Base-by-base conservation (phyloP, 768 basidiomycete species). In the Boletus subparvulus region DNA sequence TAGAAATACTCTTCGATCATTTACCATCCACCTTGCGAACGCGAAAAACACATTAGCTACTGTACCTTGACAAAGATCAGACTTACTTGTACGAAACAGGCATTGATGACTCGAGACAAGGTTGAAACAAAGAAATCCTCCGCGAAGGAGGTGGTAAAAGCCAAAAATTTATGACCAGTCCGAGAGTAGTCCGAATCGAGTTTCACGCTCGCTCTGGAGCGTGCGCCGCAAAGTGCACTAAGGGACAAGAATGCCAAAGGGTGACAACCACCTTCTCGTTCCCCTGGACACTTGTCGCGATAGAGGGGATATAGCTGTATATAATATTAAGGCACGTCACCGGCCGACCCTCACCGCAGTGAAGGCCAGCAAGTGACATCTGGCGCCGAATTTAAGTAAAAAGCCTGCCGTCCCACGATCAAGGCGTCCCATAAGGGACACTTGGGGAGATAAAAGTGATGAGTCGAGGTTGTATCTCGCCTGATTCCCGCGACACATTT, bases 401-500 rank as follows among this genome's bases (percentile, higher is more conserved):
- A 4, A 30, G 11, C 1, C 0, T 17, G 9, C 21, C 42, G 0
- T 21, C 33, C 39, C 30, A 13, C 57, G 50, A 58, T 16, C 58
- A 60, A 59, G 59, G 66, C 66, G 41, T 50, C 57, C 60, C 39
- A 14, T 21, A 6, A 6, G 39, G 56, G 53, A 60, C 61, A 36
- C 66, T 40, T 14, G 49, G 66, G 55, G 55, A 42, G 66, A 67
- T 51, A 47, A 55, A 55, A 7, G 54, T 24, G 43, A 14, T 28
- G 26, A 28, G 14, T 32, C 50, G n/a, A 32, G 35, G 50, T 11
- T 1, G 30, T 14, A 21, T 8, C 51, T 59, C 73, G 75, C 80
- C 82, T 80, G 65, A 74, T 81, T 82, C 75, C 80, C 80, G 74
- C 81, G 72, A 75, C 81, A 78, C 78, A 6, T 84, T 80, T 79